Evolutionary conservation across 179 eudicot species (phyloP), one percentile per base, ranked within the genome.

Genomic region (Vitellaria paradoxa): DNA sequence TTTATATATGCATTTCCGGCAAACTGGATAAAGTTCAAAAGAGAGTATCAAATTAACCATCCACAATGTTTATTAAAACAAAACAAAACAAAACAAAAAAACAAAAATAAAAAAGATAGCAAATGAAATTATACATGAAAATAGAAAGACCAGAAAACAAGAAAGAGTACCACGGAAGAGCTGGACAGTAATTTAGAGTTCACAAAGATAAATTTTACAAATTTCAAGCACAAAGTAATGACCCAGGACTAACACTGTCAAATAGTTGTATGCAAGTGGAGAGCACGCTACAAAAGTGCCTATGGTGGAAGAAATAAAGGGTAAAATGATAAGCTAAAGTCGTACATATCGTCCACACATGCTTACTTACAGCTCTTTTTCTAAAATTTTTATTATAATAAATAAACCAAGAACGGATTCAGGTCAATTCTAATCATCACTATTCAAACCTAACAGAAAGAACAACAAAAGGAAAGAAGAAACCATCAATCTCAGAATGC

Each of bases 1-100:
- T 61, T 87, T 86, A 70, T 86, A 85, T 76, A 95, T 95, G 83
- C 99, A 95, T 82, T 86, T 91, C 91, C 97, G 91, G 91, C 99
- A 95, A 83, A 95, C 99, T 95, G 85, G 20, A 80, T 9, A 37
- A 69, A 57, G 37, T 72, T 12, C 77, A 68, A 77, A 47, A 21
- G 3, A 20, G 42, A 42, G 40, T 62, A 78, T 73, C 26, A 55
- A 30, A 45, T 17, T 2, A 7, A 49, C 60, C 20, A 37, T 11
- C 23, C 12, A 64, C 15, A 9, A 49, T 21, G 56, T 61, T 45
- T 55, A 42, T 30, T 1, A 55, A 74, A 24, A 12, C 6, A 6
- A 24, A 75, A 74, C 49, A 26, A n/a, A 65, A 61, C 3, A 42
- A 74, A 24, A 12, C 7, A 6, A 24, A 75, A 62, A 63, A 24